Base-by-base conservation (phyloP, 371 early-diverging fungal species). In the Mucor sp. region DNA sequence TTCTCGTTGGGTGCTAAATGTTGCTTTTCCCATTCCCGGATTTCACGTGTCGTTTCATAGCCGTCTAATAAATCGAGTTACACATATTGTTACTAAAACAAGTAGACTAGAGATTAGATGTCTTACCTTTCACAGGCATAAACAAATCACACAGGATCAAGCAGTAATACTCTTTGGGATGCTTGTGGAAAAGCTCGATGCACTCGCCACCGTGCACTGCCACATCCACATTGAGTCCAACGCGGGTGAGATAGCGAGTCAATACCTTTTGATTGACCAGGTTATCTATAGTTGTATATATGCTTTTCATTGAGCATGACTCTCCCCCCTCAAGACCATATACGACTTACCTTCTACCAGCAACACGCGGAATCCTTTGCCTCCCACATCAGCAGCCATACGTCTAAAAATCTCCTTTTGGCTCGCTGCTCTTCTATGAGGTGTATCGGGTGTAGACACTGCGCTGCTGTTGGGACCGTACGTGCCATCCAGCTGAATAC, bases 91-190 rank as follows among this genome's bases (percentile, higher is more conserved):
- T 17, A 47, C 47, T 47, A 47, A 47, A 47, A 4, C 41, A 17
- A n/a, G 41, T 41, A 6, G 2, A 21, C 47, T 27, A 5, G 12
- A 43, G 19, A 67, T 12, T 32, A 60, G 62, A 7, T 39, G 25
- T 41, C 37, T 58, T 79, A 84, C 86, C 86, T 84, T 82, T 87
- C 32, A 88, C 85, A 9, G 89, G 89, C 89, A 89, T 89, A 47
- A 86, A 86, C 30, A 87, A 62, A 72, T 89, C 89, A 68, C 87
- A 87, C 43, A 89, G 60, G 39, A 89, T 79, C 7, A 89, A 61
- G 12, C 80, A 81, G 63, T 84, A 85, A 55, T 86, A 76, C 8
- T 68, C 74, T 30, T 66, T 76, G 4, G 86, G 86, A 44, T 77
- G 68, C 9, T 73, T 78, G 39, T 67, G 56, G 60, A 85, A 85